A percentile compares a stretch with the other conserved stretches of the same genome.
phyloP scores from a whole-genome alignment of 768 basidiomycete species.

The Cyclocybe aegerita region DNA sequence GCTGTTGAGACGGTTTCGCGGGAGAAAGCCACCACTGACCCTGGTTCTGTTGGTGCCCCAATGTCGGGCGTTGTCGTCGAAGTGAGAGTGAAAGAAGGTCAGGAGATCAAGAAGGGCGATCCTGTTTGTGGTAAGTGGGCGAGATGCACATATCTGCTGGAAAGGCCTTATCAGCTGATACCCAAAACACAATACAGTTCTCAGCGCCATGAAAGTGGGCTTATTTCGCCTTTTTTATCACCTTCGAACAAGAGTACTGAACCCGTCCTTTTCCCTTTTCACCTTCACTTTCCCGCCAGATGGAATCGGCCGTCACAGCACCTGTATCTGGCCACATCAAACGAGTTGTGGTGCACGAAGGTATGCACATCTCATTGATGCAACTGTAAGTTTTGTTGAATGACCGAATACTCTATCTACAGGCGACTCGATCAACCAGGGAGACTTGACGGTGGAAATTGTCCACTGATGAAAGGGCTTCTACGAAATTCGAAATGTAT shows the following conservation, averaged over 20 bases:
- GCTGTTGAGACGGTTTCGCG: constrained; percentile 93
- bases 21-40: constrained; percentile 92
- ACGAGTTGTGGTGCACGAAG: constrained; percentile 89
- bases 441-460: constrained; percentile 89
- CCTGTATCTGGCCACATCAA: constrained; percentile 97
- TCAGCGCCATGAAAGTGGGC: constrained; percentile 95
- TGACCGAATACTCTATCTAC: constrained; percentile 3
- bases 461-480: constrained; percentile 23
- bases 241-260: constrained; percentile 12
- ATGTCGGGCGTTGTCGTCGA: constrained; percentile 99
- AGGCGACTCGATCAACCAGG: constrained; percentile 95
- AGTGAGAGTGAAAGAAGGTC: constrained; percentile 95
- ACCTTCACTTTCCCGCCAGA: constrained; percentile 43
- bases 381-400: not conserved
- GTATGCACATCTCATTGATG: constrained; percentile 33
- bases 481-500: no score
- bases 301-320: constrained; percentile 96
- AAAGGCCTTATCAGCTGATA: constrained; percentile 18
- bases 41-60: constrained; percentile 95
- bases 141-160: constrained; percentile 9
- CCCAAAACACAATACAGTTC: constrained; percentile 45
- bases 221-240: constrained; percentile 8
- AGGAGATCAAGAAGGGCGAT: constrained; percentile 98
- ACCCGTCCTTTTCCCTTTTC: constrained; percentile 7
- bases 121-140: constrained; percentile 77